Evolutionary conservation across 805 yeast species (phyloP).

Genomic region (Dipodascus albidus): DNA sequence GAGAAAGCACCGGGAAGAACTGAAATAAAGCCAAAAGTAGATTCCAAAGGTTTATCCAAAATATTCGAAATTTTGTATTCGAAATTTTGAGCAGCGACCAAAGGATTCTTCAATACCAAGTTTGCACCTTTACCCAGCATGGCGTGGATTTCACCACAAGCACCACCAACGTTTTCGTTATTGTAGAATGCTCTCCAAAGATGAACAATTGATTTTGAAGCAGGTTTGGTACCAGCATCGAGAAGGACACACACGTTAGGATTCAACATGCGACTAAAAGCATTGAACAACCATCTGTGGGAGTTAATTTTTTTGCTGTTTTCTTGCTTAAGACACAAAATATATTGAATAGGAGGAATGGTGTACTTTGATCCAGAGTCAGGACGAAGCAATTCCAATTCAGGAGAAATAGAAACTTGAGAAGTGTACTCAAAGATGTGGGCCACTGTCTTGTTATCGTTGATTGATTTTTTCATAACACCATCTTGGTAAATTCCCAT

Average conservation of each 20-base stretch:
- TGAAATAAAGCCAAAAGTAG: slow-evolving; percentile 51
- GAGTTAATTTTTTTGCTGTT: slow-evolving; percentile 57
- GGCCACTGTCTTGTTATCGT: slow-evolving; percentile 49
- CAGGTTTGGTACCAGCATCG: slow-evolving; percentile 59
- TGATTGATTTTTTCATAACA: slow-evolving; percentile 46
- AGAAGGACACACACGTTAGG: slow-evolving; percentile 47
- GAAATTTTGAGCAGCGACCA: slow-evolving; percentile 55
- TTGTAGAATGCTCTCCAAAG: slow-evolving; percentile 54
- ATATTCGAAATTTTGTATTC: slow-evolving; percentile 59
- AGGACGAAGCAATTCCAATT: slow-evolving; percentile 41
- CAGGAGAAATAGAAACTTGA: slow-evolving; percentile 31
- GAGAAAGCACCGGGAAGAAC: slow-evolving; percentile 63
- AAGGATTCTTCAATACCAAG: slow-evolving; percentile 37
- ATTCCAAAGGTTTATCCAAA: slow-evolving; percentile 55
- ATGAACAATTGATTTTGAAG: slow-evolving; percentile 42
- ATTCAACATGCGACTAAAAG: slow-evolving; percentile 43
- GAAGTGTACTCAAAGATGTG: slow-evolving; percentile 61
- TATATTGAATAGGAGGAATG: slow-evolving; percentile 50
- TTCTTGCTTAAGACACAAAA: slow-evolving; percentile 49
- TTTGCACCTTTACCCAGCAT: slow-evolving; percentile 36
- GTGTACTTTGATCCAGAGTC: slow-evolving; percentile 35
- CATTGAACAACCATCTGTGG: slow-evolving; percentile 62
- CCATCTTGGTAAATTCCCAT: slow-evolving; percentile 60
- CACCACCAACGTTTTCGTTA: slow-evolving; percentile 52
- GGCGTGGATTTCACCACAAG: slow-evolving; percentile 63